These are phyloP conservation scores for Calonectria montana DNA, from an alignment of 2,329 filamentous ascomycete genomes.

Conservation along the genomic window DNA sequence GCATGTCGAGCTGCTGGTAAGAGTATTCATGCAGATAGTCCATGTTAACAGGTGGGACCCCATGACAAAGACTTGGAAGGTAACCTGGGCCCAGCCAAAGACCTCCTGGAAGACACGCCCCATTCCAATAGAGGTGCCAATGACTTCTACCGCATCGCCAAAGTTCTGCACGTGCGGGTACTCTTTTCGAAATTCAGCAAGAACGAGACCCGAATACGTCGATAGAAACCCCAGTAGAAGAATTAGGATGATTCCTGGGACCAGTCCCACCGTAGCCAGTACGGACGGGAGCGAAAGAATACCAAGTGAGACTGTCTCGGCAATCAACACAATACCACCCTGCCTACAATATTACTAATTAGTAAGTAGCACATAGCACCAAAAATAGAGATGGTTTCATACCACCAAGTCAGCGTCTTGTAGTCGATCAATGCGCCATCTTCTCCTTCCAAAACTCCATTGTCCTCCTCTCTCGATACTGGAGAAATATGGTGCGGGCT, in stretches of 20 bases:
- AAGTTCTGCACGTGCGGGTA: conserved; percentile 77
- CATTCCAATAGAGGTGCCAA: conserved; percentile 57
- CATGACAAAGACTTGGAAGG: conserved; percentile 76
- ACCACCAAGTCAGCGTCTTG: conserved; percentile 54
- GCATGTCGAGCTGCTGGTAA: conserved; percentile 70
- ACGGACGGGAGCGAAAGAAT: conserved; percentile 81
- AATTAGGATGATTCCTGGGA: conserved; percentile 79
- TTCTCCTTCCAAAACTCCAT: conserved; percentile 19
- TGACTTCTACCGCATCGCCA: conserved; percentile 72
- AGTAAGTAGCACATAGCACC: neutral
- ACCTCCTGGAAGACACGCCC: conserved; percentile 68
- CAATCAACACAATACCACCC: conserved; percentile 57
- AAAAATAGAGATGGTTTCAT: conserved; percentile 21
- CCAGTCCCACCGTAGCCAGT: conserved; percentile 76
- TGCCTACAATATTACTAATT: conserved; percentile 46
- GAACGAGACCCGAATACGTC: conserved; percentile 66
- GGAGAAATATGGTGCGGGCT: neutral
- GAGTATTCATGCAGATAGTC: conserved; percentile 73
- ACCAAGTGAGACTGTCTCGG: conserved; percentile 59
- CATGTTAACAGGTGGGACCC: conserved; percentile 77
- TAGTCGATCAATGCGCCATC: conserved; percentile 48
- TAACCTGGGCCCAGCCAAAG: conserved; percentile 67
- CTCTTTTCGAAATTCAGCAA: conserved; percentile 76
- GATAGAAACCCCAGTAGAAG: conserved; percentile 75
- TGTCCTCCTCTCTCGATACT: neutral